Base-by-base conservation (phyloP, 495 filamentous ascomycete species). In the Aspergillus coremiiformis region DNA sequence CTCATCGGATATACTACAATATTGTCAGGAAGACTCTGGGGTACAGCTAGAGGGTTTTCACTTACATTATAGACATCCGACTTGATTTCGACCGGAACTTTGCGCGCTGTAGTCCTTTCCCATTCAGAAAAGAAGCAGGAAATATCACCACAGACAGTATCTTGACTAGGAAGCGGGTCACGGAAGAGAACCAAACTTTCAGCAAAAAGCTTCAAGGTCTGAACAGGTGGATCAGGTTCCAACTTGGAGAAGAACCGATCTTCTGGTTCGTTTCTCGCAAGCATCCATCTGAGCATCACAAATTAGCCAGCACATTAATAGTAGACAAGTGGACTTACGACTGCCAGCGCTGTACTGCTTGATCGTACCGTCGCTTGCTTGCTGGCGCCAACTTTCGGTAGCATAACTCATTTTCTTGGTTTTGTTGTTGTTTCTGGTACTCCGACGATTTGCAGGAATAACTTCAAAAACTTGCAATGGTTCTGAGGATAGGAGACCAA, bases 1-100 rank as follows among this genome's bases (percentile, higher is more conserved):
- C 17, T 15, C 23, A 32, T 9, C 44, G 41, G 35, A 63, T 63
- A 47, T 55, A 52, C 54, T 63, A 43, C 30, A 46, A 43, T 19
- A 20, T 47, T 58, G 10, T 51, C 14, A 14, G 12, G 32, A 12
- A 35, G 32, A n/a, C n/a, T n/a, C n/a, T n/a, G n/a, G n/a, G n/a
- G n/a, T n/a, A n/a, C n/a, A n/a, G 24, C 4, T 4, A 27, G 4
- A 55, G 44, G 4, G 49, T 9, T 44, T 42, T 19, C 21, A 26
- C 21, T n/a, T 9, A 35, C 43, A 26, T 52, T 44, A 52, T 50
- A 50, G 14, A 50, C 15, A 41, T 50, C 21, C 15, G 22, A 11
- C 15, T 39, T 50, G 22, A 50, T 19, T 15, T 12, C 20, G 5
- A 42, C 29, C 20, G 15, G 37, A 7, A 50, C 14, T 12, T 26